A percentile compares a stretch with the other conserved stretches of the same genome.
phyloP scores from a whole-genome alignment of 2,329 filamentous ascomycete genomes.

The Cryphonectria parasitica region DNA sequence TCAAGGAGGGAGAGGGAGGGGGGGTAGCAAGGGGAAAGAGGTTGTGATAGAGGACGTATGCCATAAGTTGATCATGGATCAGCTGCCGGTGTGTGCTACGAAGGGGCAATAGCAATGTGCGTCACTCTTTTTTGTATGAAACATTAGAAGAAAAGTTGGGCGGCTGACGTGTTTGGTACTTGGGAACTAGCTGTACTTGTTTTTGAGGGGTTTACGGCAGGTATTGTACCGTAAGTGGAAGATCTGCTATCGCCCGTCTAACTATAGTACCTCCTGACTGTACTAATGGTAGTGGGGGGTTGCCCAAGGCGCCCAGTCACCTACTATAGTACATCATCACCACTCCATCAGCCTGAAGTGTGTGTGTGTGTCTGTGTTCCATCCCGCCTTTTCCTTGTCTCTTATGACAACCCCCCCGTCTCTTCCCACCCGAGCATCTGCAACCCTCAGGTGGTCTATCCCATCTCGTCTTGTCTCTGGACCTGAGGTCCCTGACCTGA shows the following conservation, averaged over 20 bases:
- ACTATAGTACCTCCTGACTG: not conserved
- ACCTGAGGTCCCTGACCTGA: slow-evolving; percentile 3
- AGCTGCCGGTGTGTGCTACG: not conserved
- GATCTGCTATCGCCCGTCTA: not conserved
- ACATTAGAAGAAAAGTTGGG: not conserved
- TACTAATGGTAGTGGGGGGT: slow-evolving; percentile 8
- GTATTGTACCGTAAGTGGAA: not conserved
- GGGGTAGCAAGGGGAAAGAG: not conserved
- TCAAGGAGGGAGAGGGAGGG: not conserved
- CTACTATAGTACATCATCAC: slow-evolving; percentile 19
- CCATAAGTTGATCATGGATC: not conserved
- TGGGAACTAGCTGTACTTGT: not conserved
- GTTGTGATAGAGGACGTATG: not conserved
- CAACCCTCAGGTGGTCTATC: slow-evolving; percentile 12
- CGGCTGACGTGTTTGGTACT: not conserved
- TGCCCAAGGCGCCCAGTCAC: too few relatives aligned
- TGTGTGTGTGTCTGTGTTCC: not conserved
- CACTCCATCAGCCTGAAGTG: not conserved
- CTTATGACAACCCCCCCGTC: slow-evolving; percentile 5
- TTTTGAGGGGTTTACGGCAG: not conserved
- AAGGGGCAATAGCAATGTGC: not conserved
- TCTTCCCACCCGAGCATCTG: slow-evolving; percentile 1
- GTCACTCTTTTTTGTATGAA: not conserved
- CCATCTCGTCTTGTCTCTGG: not conserved
- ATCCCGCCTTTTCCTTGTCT: not conserved